Conservation (phyloP, 192 early-diverging fungal genomes). For the Jimgerdemannia flammicorona region DNA sequence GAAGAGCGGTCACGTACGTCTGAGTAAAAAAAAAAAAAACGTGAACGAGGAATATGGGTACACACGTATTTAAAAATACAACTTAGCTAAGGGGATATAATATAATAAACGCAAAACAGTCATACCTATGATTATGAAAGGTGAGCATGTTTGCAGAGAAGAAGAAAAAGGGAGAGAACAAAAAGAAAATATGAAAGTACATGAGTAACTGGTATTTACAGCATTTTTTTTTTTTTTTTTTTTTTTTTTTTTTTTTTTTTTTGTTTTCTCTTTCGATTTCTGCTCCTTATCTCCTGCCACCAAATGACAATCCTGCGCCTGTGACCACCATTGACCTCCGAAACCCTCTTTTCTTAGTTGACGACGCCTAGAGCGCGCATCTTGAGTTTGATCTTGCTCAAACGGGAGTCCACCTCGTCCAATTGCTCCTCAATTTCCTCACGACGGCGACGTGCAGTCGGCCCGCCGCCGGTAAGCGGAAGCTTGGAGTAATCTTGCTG, state of each 20-base stretch:
- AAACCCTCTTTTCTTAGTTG: too few relatives aligned
- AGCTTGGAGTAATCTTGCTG: constrained; percentile 47
- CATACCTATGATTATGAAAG: background rate
- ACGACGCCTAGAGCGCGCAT: constrained; percentile 27
- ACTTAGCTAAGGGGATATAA: background rate
- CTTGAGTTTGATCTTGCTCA: constrained; percentile 45
- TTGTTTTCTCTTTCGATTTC: too few relatives aligned
- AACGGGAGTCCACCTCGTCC: constrained; percentile 42
- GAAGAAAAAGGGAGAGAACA: background rate
- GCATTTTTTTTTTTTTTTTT: background rate
- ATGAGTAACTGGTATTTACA: background rate
- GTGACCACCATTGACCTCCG: too few relatives aligned
- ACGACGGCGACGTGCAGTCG: constrained; percentile 36
- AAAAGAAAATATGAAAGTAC: background rate
- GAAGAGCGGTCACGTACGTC: too few relatives aligned
- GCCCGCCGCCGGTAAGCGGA: constrained; percentile 47
- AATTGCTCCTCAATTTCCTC: constrained; percentile 47
- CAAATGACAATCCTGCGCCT: too few relatives aligned
- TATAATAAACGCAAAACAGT: background rate
- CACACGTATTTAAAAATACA: background rate
- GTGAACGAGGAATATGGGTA: background rate
- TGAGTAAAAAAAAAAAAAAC: background rate
- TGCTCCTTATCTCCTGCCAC: too few relatives aligned
- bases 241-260: background rate
- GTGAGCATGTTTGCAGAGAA: background rate